A percentile compares a stretch with the other conserved stretches of the same genome.
Evolutionary conservation across 768 basidiomycete species (phyloP).

Genomic region (Sporobolomyces phaffii): DNA sequence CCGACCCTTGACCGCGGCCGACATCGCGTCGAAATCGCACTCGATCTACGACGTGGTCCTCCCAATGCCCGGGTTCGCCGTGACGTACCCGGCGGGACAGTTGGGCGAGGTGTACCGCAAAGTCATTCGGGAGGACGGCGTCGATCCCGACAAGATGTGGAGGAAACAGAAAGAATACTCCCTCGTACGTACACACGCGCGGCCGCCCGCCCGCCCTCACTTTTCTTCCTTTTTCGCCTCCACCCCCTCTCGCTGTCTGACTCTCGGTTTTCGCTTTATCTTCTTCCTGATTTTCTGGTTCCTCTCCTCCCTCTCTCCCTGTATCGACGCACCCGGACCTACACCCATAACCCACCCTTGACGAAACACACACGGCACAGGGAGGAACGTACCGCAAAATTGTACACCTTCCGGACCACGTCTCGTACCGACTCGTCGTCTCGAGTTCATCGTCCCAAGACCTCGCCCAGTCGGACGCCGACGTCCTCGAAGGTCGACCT

Average conservation of each 20-base stretch:
- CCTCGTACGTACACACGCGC: slow-evolving; percentile 26
- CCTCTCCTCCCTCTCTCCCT: too few species aligned
- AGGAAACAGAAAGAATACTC: slow-evolving; percentile 68
- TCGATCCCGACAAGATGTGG: slow-evolving; percentile 82
- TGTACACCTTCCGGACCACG: slow-evolving; percentile 70
- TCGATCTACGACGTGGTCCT: slow-evolving; percentile 91
- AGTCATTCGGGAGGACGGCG: slow-evolving; percentile 73
- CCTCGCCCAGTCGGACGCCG: slow-evolving; percentile 91
- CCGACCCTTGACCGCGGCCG: slow-evolving; percentile 68
- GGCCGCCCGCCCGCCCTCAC: too few species aligned
- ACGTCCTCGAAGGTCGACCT: slow-evolving; percentile 75
- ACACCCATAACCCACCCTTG: too few species aligned
- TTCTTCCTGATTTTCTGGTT: too few species aligned
- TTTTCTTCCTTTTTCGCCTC: neutral
- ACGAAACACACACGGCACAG: too few species aligned
- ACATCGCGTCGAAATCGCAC: slow-evolving; percentile 62
- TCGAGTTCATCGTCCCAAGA: slow-evolving; percentile 92
- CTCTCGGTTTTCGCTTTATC: too few species aligned
- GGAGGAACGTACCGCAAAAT: slow-evolving; percentile 91
- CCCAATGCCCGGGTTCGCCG: slow-evolving; percentile 93
- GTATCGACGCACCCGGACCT: too few species aligned
- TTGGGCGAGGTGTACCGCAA: slow-evolving; percentile 81
- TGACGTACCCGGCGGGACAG: slow-evolving; percentile 79
- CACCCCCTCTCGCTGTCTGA: too few species aligned
- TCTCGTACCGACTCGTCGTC: slow-evolving; percentile 72